Evolutionary conservation across 2,329 filamentous ascomycete genomes (phyloP).

Genomic region (Eutypa lata): DNA sequence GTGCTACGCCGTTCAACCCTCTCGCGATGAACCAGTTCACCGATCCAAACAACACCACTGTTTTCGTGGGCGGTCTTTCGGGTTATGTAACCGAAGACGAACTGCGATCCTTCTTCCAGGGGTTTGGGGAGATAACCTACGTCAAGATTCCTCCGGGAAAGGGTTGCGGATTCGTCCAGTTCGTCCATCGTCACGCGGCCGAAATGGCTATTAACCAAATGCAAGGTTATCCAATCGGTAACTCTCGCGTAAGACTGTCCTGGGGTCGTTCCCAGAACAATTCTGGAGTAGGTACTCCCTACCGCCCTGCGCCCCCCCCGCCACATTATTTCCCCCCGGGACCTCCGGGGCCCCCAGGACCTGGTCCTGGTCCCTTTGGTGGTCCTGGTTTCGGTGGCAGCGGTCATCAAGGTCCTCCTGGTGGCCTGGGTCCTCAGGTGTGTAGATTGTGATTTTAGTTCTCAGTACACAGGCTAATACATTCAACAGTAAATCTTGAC

Average conservation of each 20-base stretch:
- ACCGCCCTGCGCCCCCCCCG: constrained; percentile 76
- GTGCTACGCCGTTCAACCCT: constrained; percentile 38
- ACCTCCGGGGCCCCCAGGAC: constrained; percentile 22
- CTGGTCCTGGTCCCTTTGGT: constrained; percentile 16
- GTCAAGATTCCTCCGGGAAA: constrained; percentile 99
- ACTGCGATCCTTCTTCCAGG: constrained; percentile 99
- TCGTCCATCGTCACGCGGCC: constrained; percentile 95
- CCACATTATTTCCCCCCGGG: constrained; percentile 31
- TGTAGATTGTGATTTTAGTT: constrained; percentile 4
- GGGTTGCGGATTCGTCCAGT: constrained; percentile 98
- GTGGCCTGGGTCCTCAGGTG: constrained; percentile 30
- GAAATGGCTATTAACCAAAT: constrained; percentile 99
- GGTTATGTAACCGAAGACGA: constrained; percentile 99
- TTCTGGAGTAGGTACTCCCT: constrained; percentile 94
- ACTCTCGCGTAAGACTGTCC: constrained; percentile 93
- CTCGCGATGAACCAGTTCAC: constrained; percentile 96
- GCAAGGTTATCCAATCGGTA: constrained; percentile 99
- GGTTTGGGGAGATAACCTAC: constrained; percentile 98
- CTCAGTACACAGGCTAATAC: background rate
- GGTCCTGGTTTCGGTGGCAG: constrained; percentile 19
- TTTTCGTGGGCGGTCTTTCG: constrained; percentile 94
- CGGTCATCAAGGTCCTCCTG: constrained; percentile 19
- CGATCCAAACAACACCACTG: constrained; percentile 98
- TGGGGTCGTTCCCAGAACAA: constrained; percentile 99
- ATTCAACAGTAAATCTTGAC: constrained; percentile 14